These are phyloP conservation scores for Botrytis sinoallii DNA, from an alignment of 2,329 filamentous ascomycete species.

Conservation along the genomic window DNA sequence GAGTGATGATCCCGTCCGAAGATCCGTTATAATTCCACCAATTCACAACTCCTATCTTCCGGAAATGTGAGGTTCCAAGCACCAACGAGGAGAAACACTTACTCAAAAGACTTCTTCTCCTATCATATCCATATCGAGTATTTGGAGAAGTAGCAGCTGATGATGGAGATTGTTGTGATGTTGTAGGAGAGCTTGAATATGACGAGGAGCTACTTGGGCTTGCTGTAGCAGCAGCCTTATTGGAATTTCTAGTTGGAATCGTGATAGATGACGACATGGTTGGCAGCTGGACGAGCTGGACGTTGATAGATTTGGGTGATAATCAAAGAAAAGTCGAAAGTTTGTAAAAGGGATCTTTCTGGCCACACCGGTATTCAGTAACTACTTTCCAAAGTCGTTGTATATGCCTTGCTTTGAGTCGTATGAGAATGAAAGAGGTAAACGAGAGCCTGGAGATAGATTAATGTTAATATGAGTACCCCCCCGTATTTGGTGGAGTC, in stretches of 20 bases:
- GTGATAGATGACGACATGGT: slow-evolving; percentile 65
- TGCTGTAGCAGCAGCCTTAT: slow-evolving; percentile 44
- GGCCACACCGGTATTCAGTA: not conserved
- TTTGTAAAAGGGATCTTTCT: not conserved
- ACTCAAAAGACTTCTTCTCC: slow-evolving; percentile 63
- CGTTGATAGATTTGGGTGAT: not conserved
- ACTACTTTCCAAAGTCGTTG: not conserved
- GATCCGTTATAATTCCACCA: not conserved
- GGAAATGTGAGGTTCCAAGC: not conserved
- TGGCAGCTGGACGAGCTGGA: not conserved
- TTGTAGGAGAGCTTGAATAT: slow-evolving; percentile 55
- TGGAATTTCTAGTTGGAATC: slow-evolving; percentile 53
- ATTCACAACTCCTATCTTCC: not conserved
- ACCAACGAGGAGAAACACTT: slow-evolving; percentile 36
- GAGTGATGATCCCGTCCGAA: slow-evolving; percentile 7
- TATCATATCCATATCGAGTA: slow-evolving; percentile 48
- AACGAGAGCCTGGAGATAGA: not conserved
- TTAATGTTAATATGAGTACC: not conserved
- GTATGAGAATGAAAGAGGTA: not conserved
- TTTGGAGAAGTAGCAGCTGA: slow-evolving; percentile 39
- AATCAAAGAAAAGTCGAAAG: not conserved
- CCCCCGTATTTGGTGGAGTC: slow-evolving; percentile 11
- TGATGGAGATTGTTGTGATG: slow-evolving; percentile 45
- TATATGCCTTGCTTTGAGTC: not conserved
- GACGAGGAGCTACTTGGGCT: slow-evolving; percentile 51